Conservation (phyloP, 495 filamentous ascomycete species). For the Neurospora hispaniola region DNA sequence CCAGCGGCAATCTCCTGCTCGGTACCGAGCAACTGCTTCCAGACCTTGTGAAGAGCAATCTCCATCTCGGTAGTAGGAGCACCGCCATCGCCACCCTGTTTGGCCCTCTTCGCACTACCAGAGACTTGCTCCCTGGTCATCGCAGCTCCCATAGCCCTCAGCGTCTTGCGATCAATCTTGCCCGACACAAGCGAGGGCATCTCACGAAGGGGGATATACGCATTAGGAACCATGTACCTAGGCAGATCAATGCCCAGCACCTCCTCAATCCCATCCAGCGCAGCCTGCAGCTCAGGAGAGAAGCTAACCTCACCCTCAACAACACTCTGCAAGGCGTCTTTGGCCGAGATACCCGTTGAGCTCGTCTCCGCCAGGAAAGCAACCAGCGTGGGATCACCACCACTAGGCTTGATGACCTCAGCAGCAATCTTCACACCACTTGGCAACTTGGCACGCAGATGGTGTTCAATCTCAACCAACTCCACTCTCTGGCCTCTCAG, state of each 20-base stretch:
- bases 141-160: constrained; percentile 30
- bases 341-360: constrained; percentile 12
- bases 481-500: constrained; percentile 57
- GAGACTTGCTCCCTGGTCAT: constrained; percentile 25
- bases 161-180: constrained; percentile 51
- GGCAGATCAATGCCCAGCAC: constrained; percentile 31
- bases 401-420: constrained; percentile 35
- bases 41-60: constrained; percentile 16
- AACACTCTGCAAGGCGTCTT: constrained; percentile 2
- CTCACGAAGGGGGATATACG: constrained; percentile 46
- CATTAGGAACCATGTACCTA: constrained; percentile 50
- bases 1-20: constrained; percentile 17
- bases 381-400: constrained; percentile 29
- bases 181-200: constrained; percentile 47
- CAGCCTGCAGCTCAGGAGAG: constrained; percentile 18
- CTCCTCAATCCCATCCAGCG: constrained; percentile 18
- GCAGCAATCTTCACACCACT: constrained; percentile 22
- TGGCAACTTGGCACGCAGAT: constrained; percentile 30
- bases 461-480: constrained; percentile 54
- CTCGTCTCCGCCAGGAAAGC: constrained; percentile 26
- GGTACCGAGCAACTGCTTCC: constrained; percentile 22
- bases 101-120: constrained; percentile 13
- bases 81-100: constrained; percentile 2
- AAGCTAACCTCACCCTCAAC: constrained; percentile 9
- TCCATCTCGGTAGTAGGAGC: constrained; percentile 21